Percentiles rank a stretch among this genome's conserved stretches.
These are phyloP conservation scores for Malania oleifera DNA, from an alignment of 164 flowering plant genomes.

Conservation along the genomic window DNA sequence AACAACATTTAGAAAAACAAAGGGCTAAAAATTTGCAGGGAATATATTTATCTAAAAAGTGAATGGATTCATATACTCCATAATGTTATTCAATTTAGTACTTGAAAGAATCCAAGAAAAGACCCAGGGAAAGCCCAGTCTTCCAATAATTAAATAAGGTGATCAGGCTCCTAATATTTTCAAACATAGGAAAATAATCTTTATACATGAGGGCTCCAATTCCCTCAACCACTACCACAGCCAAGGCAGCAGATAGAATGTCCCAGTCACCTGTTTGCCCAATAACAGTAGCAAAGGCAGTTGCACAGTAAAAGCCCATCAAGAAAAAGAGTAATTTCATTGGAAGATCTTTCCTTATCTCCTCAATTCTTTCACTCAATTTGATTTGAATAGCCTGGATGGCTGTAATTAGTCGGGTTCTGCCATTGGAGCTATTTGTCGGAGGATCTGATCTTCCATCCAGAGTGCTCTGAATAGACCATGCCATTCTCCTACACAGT, in stretches of 20 bases:
- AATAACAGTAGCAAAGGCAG: constrained; percentile 92
- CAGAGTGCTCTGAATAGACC: constrained; percentile 62
- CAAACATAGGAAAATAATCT: constrained; percentile 49
- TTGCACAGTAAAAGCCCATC: constrained; percentile 88
- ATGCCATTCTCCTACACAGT: constrained; percentile 42
- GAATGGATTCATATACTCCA: too few species aligned
- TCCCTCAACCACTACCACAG: constrained; percentile 85
- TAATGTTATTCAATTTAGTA: constrained; percentile 61
- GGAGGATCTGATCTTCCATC: constrained; percentile 47
- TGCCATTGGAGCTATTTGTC: constrained; percentile 31
- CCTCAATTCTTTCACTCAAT: constrained; percentile 43
- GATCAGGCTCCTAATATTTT: constrained; percentile 46
- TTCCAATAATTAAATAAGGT: constrained; percentile 88
- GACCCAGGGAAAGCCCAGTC: constrained; percentile 84
- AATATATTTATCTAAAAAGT: too few species aligned
- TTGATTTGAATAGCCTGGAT: constrained; percentile 47
- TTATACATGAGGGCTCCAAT: constrained; percentile 91
- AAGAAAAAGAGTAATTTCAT: constrained; percentile 79
- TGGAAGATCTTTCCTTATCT: constrained; percentile 61
- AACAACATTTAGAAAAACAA: too few species aligned
- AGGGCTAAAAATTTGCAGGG: too few species aligned
- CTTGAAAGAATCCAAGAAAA: constrained; percentile 94
- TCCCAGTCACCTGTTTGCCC: constrained; percentile 99
- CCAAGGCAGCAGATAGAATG: constrained; percentile 85
- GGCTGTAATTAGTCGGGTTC: constrained; percentile 55